A percentile compares a stretch with the other conserved stretches of the same genome.
These are phyloP conservation scores for Chytridium lagenaria DNA, from an alignment of 371 early-diverging fungal genomes.

Conservation along the genomic window DNA sequence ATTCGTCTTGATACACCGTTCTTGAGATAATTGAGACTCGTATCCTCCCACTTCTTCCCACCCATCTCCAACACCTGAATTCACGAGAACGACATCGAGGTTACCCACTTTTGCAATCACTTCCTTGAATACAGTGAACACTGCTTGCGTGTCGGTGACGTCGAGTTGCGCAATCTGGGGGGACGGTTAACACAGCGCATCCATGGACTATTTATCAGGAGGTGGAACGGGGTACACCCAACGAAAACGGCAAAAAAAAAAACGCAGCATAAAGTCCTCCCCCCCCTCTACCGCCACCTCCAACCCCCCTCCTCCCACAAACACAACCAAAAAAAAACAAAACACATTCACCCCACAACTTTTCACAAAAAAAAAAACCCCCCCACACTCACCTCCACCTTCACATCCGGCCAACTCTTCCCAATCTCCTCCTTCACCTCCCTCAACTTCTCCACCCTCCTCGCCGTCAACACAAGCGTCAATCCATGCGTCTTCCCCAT, in stretches of 20 bases:
- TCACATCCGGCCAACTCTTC: neutral
- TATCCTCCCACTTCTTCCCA: neutral
- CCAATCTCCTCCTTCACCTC: conserved; percentile 4
- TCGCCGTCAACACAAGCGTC: conserved; percentile 1
- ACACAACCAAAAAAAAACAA: too few relatives aligned
- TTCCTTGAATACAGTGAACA: conserved; percentile 4
- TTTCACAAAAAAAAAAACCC: neutral
- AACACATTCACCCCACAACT: too few relatives aligned
- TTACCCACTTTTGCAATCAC: neutral
- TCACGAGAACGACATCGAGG: conserved; percentile 10
- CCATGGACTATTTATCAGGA: too few relatives aligned
- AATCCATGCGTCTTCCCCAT: neutral
- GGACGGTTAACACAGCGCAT: too few relatives aligned
- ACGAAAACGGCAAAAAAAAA: too few relatives aligned
- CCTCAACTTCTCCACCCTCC: neutral
- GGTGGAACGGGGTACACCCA: too few relatives aligned
- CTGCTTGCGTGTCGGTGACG: conserved; percentile 1
- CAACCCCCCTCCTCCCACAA: too few relatives aligned
- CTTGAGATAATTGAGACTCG: neutral
- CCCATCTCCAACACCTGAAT: conserved; percentile 15
- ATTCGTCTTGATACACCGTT: neutral
- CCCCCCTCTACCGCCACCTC: too few relatives aligned
- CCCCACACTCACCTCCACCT: neutral
- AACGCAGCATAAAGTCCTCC: too few relatives aligned
- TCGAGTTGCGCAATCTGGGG: neutral